Conservation (phyloP, 257 asterid genomes). For the Linderniella brevidens region DNA sequence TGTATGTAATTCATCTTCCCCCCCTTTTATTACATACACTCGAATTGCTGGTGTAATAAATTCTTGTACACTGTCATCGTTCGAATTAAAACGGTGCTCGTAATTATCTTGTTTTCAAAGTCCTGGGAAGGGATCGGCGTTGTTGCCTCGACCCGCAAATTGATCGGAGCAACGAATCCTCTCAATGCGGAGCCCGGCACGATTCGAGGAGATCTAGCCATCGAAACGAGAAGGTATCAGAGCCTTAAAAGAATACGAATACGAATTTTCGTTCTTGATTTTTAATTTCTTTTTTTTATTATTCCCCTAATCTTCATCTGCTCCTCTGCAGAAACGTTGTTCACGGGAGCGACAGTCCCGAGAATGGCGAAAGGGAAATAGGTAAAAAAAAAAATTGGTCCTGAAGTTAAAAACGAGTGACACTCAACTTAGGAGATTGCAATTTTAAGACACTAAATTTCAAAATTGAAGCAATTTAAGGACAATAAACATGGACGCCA, state of each 20-base stretch:
- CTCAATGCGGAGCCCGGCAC: slow-evolving; percentile 95
- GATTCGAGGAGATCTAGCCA: slow-evolving; percentile 89
- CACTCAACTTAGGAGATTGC: too few species aligned
- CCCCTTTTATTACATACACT: neutral
- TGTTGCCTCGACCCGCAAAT: slow-evolving; percentile 87
- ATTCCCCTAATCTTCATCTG: slow-evolving; percentile 4
- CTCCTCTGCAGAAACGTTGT: slow-evolving; percentile 68
- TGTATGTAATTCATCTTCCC: slow-evolving; percentile 1
- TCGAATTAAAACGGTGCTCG: too few species aligned
- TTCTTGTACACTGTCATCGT: too few species aligned
- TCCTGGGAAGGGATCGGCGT: slow-evolving; percentile 94
- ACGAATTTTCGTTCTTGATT: too few species aligned
- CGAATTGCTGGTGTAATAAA: too few species aligned
- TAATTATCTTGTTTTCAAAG: slow-evolving; percentile 16
- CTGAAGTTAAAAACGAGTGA: neutral
- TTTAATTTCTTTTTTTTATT: too few species aligned
- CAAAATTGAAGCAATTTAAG: too few species aligned
- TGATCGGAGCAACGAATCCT: slow-evolving; percentile 88
- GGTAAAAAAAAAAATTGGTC: too few species aligned
- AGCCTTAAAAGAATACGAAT: too few species aligned
- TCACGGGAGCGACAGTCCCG: slow-evolving; percentile 95
- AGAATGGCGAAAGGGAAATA: slow-evolving; percentile 73
- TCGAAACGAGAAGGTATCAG: slow-evolving; percentile 77
- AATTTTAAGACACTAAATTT: too few species aligned
- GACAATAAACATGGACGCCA: too few species aligned